Conservation (phyloP, 202 grass and related monocot species). For the Digitaria exilis region DNA sequence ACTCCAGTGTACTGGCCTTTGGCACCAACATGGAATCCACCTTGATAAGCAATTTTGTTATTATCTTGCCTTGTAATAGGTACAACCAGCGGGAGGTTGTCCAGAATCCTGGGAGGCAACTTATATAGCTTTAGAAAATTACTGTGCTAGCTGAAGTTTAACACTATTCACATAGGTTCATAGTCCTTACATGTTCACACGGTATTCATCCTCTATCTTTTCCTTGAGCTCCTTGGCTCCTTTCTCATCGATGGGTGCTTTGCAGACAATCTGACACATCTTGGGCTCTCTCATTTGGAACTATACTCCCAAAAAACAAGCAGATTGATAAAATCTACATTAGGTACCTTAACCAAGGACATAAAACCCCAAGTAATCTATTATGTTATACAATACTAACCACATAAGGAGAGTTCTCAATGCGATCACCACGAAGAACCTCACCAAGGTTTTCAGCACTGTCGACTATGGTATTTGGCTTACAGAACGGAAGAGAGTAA, state of each 20-base stretch:
- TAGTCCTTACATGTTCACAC: slow-evolving; percentile 85
- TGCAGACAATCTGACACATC: slow-evolving; percentile 96
- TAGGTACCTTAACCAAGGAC: slow-evolving; percentile 8
- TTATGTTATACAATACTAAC: slow-evolving; percentile 51
- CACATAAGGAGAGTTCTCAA: slow-evolving; percentile 92
- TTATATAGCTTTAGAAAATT: slow-evolving; percentile 16
- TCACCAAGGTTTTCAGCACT: slow-evolving; percentile 96
- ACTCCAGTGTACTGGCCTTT: slow-evolving; percentile 65
- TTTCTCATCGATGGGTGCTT: slow-evolving; percentile 62
- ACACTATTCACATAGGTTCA: background rate
- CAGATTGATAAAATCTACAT: background rate
- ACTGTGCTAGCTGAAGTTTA: background rate
- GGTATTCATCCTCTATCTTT: slow-evolving; percentile 99
- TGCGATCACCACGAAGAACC: slow-evolving; percentile 97
- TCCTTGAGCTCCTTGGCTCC: slow-evolving; percentile 92
- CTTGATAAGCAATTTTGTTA: slow-evolving; percentile 55
- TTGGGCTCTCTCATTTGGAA: slow-evolving; percentile 95
- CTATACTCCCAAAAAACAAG: slow-evolving; percentile 43
- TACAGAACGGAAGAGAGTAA: slow-evolving; percentile 92
- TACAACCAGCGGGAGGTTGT: slow-evolving; percentile 94
- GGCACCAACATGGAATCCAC: slow-evolving; percentile 69
- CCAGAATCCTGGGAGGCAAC: slow-evolving; percentile 79
- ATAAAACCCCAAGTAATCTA: slow-evolving; percentile 10
- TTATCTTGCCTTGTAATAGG: slow-evolving; percentile 63
- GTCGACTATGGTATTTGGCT: slow-evolving; percentile 66